Conservation (phyloP, 805 yeast species). For the Metschnikowia noctiluminum region DNA sequence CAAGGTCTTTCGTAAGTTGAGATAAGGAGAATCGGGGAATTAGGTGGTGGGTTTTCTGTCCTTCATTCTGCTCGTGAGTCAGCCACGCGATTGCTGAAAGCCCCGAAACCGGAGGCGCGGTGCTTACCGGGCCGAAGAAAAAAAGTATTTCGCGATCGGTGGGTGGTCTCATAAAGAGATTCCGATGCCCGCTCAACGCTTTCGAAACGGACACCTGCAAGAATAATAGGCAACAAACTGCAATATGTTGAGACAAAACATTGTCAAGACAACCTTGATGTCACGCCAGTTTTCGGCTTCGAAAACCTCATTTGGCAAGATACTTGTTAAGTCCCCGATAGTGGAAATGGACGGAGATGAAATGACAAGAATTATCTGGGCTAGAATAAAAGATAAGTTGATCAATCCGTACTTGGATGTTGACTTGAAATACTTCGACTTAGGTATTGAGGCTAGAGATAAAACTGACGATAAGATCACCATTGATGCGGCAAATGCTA, state of each 20-base stretch:
- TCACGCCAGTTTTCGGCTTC: constrained; percentile 11
- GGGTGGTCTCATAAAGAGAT: neutral
- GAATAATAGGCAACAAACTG: neutral
- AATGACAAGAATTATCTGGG: constrained; percentile 96
- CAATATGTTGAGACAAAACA: constrained; percentile 4
- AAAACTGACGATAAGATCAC: constrained; percentile 86
- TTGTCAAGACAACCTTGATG: neutral
- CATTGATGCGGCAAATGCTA: constrained; percentile 85
- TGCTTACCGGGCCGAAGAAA: constrained; percentile 5
- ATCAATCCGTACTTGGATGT: constrained; percentile 82
- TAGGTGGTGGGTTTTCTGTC: no score
- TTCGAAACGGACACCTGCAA: no score
- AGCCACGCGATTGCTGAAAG: neutral
- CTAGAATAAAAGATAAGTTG: constrained; percentile 79
- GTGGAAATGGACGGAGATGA: constrained; percentile 99
- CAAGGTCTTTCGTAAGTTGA: no score
- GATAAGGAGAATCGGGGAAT: no score
- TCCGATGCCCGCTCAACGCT: neutral
- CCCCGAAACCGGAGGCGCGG: constrained; percentile 12
- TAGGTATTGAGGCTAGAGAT: constrained; percentile 85
- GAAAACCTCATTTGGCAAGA: constrained; percentile 40
- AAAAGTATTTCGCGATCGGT: neutral
- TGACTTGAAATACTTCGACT: constrained; percentile 87
- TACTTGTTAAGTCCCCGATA: constrained; percentile 80
- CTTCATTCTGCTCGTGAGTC: no score